These are phyloP conservation scores for Macrophomina pseudophaseolina DNA, from an alignment of 2,329 filamentous ascomycete genomes.

Conservation along the genomic window DNA sequence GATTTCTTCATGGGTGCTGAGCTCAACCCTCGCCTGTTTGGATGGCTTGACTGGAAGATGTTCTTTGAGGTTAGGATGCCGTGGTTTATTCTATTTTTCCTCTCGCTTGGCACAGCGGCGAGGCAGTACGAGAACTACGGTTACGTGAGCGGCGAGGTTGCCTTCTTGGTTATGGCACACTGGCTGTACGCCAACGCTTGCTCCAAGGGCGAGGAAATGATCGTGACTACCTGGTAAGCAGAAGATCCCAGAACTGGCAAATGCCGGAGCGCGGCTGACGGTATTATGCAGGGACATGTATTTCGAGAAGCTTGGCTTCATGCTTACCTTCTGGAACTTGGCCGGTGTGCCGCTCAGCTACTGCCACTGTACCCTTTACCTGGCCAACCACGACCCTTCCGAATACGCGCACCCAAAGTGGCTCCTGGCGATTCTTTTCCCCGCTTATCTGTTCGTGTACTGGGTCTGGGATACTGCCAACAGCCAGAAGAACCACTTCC, in stretches of 20 bases:
- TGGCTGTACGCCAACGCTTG: slow-evolving; percentile 93
- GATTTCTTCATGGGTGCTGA: slow-evolving; percentile 93
- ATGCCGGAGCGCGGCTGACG: slow-evolving; percentile 5
- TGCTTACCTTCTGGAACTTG: slow-evolving; percentile 98
- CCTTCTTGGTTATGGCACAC: slow-evolving; percentile 85
- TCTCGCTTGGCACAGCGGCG: slow-evolving; percentile 75
- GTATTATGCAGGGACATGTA: slow-evolving; percentile 79
- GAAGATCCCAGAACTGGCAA: background rate
- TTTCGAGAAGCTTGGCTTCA: slow-evolving; percentile 96
- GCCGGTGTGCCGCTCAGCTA: slow-evolving; percentile 89
- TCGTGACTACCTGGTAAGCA: slow-evolving; percentile 77
- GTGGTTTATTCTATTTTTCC: slow-evolving; percentile 87
- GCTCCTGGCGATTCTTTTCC: slow-evolving; percentile 68
- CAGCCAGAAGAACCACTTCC: slow-evolving; percentile 92
- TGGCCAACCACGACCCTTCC: slow-evolving; percentile 80
- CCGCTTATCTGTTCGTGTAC: slow-evolving; percentile 80
- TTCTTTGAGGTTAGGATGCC: slow-evolving; percentile 93
- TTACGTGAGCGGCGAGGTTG: slow-evolving; percentile 83
- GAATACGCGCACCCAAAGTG: slow-evolving; percentile 78
- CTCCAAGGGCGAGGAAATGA: slow-evolving; percentile 89
- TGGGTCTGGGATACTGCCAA: slow-evolving; percentile 93
- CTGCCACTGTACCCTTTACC: slow-evolving; percentile 90
- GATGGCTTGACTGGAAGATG: slow-evolving; percentile 89
- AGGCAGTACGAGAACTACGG: slow-evolving; percentile 85
- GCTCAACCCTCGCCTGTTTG: slow-evolving; percentile 84